Evolutionary conservation across 768 basidiomycete genomes (phyloP).

Genomic region (Boletus rubescentipes): DNA sequence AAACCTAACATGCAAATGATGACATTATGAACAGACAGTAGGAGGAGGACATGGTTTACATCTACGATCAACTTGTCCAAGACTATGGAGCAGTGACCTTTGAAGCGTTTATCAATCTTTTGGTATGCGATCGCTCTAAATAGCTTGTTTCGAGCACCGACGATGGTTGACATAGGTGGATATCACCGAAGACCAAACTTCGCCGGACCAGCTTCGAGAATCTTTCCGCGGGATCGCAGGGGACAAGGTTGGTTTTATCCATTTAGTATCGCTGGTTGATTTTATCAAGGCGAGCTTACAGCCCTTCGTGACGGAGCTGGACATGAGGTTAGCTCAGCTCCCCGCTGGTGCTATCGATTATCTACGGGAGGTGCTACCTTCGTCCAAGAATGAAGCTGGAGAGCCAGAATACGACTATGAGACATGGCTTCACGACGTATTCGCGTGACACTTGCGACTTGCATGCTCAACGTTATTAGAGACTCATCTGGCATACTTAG

Average conservation of each 20-base stretch:
- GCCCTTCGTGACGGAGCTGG: constrained; percentile 92
- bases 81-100: constrained; percentile 90
- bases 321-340: constrained; percentile 81
- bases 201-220: constrained; percentile 87
- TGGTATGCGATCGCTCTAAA: constrained; percentile 50
- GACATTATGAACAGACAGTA: constrained; percentile 24
- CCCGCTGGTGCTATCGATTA: constrained; percentile 77
- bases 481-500: too few species aligned
- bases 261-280: background rate
- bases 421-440: constrained; percentile 77
- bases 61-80: constrained; percentile 74
- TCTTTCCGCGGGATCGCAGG: constrained; percentile 90
- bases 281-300: constrained; percentile 33
- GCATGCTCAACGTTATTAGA: background rate
- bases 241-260: constrained; percentile 64
- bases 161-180: constrained; percentile 61
- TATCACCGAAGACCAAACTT: constrained; percentile 93
- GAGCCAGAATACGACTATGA: constrained; percentile 82
- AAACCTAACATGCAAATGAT: background rate
- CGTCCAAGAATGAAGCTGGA: constrained; percentile 46
- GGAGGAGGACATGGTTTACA: constrained; percentile 86
- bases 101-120: constrained; percentile 90
- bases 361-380: constrained; percentile 80
- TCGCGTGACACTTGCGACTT: constrained; percentile 43
- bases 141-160: background rate